A percentile compares a stretch with the other conserved stretches of the same genome.
These are phyloP conservation scores for Cenchrus fungigraminus DNA, from an alignment of 176 grass and related monocot genomes.

Conservation along the genomic window DNA sequence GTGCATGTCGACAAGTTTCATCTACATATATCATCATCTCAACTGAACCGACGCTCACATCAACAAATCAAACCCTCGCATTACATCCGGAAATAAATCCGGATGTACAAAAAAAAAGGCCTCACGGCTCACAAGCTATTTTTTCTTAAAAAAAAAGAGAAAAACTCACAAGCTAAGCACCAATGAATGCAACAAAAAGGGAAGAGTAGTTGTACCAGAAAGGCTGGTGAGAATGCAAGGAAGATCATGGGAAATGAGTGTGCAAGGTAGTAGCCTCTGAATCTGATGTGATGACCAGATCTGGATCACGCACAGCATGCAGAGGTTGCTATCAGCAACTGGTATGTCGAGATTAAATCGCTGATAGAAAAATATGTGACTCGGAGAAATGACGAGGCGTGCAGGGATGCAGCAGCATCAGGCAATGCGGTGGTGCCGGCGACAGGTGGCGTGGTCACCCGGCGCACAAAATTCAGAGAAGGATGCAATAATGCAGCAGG, in stretches of 20 bases:
- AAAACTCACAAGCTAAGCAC: neutral
- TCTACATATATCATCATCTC: neutral
- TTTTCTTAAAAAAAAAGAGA: too few relatives aligned
- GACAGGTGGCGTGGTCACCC: constrained; percentile 1
- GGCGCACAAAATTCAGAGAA: neutral
- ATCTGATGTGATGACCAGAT: constrained; percentile 15
- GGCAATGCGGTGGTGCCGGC: neutral
- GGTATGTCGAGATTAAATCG: neutral
- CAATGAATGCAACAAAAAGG: neutral
- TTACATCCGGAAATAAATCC: neutral
- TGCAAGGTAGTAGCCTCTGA: neutral
- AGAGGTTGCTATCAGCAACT: neutral
- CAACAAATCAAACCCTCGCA: neutral
- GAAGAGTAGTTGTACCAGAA: neutral
- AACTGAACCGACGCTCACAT: neutral
- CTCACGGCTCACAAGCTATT: neutral
- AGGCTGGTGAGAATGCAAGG: neutral
- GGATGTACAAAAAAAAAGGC: neutral
- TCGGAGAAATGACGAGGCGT: constrained; percentile 42
- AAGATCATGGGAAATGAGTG: neutral
- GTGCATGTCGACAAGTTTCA: neutral
- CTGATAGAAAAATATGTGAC: constrained; percentile 8
- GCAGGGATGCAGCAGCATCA: neutral
- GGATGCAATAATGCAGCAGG: constrained; percentile 28
- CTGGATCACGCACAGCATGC: constrained; percentile 1